phyloP scores from a whole-genome alignment of 345 rosid genomes.

The Gossypium sturtianum region DNA sequence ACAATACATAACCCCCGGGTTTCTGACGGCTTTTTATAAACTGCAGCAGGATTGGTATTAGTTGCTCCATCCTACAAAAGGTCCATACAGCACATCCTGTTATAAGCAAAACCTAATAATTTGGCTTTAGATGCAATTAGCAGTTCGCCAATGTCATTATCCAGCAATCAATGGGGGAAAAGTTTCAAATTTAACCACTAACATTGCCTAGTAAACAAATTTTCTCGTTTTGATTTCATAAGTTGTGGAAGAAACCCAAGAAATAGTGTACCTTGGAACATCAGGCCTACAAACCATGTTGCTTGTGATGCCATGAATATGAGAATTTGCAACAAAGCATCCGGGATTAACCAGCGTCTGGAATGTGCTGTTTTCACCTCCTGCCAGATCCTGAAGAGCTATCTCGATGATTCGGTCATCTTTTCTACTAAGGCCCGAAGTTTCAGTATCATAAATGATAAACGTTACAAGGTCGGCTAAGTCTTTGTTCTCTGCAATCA shows the following conservation, averaged over 20 bases:
- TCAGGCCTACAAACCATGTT: conserved; percentile 67
- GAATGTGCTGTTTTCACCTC: conserved; percentile 84
- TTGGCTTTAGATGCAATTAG: neutral
- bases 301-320: conserved; percentile 61
- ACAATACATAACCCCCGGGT: conserved; percentile 59
- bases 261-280: conserved; percentile 67
- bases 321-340: conserved; percentile 35
- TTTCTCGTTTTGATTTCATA: neutral
- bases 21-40: conserved; percentile 70
- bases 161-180: neutral
- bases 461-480: conserved; percentile 49
- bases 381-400: conserved; percentile 70
- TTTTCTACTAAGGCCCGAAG: conserved; percentile 59
- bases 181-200: neutral
- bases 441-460: conserved; percentile 66
- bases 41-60: conserved; percentile 58
- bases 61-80: conserved; percentile 69
- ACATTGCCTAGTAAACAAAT: neutral
- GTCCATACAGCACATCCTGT: conserved; percentile 1
- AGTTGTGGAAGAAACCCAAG: neutral
- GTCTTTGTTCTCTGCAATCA: conserved; percentile 45
- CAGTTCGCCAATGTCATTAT: neutral
- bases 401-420: conserved; percentile 65
- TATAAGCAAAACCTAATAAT: neutral
- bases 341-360: conserved; percentile 76